Evolutionary conservation across 331 rosid genomes (phyloP).

Genomic region (Pyracantha coccinea): DNA sequence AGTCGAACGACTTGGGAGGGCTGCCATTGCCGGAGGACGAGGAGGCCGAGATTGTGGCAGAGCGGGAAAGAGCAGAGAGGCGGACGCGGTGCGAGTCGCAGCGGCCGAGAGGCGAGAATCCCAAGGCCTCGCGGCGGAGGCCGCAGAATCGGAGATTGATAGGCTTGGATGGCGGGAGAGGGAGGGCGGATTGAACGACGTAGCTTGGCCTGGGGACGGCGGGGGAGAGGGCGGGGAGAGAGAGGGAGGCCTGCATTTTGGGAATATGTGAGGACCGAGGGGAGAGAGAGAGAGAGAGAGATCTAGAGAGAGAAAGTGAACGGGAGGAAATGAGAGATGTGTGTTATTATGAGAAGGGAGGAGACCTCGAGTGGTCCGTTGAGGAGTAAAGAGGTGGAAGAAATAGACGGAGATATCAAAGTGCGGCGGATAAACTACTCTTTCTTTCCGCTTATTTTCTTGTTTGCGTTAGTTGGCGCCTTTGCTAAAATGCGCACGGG

Average conservation of each 20-base stretch:
- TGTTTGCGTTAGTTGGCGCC: too few species aligned
- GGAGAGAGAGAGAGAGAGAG: not conserved
- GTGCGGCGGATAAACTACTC: constrained; percentile 52
- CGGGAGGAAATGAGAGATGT: not conserved
- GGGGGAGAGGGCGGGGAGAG: constrained; percentile 44
- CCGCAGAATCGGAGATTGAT: constrained; percentile 84
- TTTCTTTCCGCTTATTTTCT: not conserved
- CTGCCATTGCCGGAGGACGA: constrained; percentile 56
- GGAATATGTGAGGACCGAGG: not conserved
- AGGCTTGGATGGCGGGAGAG: constrained; percentile 23
- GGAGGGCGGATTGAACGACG: constrained; percentile 17
- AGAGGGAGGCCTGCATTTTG: constrained; percentile 75
- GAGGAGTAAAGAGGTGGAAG: constrained; percentile 10
- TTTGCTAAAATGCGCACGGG: constrained; percentile 13
- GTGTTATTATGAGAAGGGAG: not conserved
- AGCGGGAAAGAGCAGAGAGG: constrained; percentile 16
- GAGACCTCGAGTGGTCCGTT: constrained; percentile 64
- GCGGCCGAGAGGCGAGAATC: constrained; percentile 35
- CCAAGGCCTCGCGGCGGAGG: constrained; percentile 58
- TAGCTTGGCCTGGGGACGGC: constrained; percentile 42
- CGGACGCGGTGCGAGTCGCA: constrained; percentile 16
- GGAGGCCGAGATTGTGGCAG: constrained; percentile 12
- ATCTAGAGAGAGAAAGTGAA: not conserved
- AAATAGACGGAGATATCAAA: constrained; percentile 59
- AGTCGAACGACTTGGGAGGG: constrained; percentile 64